Conservation (phyloP, 768 basidiomycete species). For the Mycena pura region DNA sequence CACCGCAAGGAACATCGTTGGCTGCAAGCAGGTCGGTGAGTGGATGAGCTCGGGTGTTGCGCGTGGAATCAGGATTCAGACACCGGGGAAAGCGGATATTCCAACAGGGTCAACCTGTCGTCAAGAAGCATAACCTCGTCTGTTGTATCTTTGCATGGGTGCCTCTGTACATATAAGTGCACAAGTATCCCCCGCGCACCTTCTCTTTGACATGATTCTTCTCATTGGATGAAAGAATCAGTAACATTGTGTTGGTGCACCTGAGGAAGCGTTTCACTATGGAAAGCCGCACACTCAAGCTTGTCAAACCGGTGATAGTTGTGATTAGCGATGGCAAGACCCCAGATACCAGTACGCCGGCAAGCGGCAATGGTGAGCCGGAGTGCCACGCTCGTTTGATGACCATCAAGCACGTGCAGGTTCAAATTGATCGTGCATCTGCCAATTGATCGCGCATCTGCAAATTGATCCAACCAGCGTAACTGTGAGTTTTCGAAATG, state of each 20-base stretch:
- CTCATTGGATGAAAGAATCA: background rate
- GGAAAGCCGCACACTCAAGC: no score
- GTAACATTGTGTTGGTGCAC: background rate
- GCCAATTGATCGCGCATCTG: no score
- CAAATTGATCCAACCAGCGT: no score
- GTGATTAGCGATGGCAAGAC: no score
- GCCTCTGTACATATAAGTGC: background rate
- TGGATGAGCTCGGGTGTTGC: background rate
- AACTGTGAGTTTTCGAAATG: no score
- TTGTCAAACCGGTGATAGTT: no score
- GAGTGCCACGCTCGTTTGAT: no score
- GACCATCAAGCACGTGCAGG: no score
- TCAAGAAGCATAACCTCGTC: background rate
- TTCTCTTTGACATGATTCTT: background rate
- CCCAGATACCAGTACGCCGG: no score
- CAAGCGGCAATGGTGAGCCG: no score
- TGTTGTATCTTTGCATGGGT: background rate
- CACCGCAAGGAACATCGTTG: background rate
- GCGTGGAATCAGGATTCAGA: background rate
- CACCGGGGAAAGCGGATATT: background rate
- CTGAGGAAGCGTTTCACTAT: background rate
- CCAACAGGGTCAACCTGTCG: background rate
- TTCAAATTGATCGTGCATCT: no score
- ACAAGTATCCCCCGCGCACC: background rate
- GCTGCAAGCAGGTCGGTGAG: background rate